These are phyloP conservation scores for Carex pumila DNA, from an alignment of 176 grass and related monocot species.

Conservation along the genomic window DNA sequence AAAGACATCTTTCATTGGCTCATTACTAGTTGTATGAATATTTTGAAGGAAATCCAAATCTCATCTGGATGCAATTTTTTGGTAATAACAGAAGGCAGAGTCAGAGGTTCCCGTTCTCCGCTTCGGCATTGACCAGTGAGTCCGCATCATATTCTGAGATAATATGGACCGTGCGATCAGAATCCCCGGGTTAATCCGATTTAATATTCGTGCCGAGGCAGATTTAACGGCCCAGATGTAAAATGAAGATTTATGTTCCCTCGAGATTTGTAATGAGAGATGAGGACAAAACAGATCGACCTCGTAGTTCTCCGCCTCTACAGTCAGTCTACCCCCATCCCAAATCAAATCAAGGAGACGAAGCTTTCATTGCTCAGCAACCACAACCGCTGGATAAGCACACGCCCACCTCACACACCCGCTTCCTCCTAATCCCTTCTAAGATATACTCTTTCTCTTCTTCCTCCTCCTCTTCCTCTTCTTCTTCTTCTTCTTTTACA, in stretches of 20 bases:
- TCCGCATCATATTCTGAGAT: too few species aligned
- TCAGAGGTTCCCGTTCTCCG: neutral
- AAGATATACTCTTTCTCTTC: neutral
- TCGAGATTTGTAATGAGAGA: neutral
- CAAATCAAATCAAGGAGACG: neutral
- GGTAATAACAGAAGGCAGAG: neutral
- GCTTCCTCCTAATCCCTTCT: neutral
- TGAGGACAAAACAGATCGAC: neutral
- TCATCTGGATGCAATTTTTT: neutral
- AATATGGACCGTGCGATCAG: too few species aligned
- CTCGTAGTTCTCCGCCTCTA: neutral
- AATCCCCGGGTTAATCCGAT: too few species aligned
- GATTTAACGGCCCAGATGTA: too few species aligned
- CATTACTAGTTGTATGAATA: too few species aligned
- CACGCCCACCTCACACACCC: neutral
- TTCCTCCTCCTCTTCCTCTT: too few species aligned
- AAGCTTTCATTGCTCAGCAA: neutral
- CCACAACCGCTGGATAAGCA: constrained; percentile 2
- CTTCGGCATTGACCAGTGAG: too few species aligned
- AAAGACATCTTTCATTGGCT: too few species aligned
- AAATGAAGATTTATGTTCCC: too few species aligned
- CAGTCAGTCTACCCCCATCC: too few species aligned
- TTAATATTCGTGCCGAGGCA: too few species aligned
- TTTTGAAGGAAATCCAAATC: too few species aligned
- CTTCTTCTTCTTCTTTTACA: neutral